phyloP scores from a whole-genome alignment of 805 yeast genomes.

The Myxozyma neotropica region DNA sequence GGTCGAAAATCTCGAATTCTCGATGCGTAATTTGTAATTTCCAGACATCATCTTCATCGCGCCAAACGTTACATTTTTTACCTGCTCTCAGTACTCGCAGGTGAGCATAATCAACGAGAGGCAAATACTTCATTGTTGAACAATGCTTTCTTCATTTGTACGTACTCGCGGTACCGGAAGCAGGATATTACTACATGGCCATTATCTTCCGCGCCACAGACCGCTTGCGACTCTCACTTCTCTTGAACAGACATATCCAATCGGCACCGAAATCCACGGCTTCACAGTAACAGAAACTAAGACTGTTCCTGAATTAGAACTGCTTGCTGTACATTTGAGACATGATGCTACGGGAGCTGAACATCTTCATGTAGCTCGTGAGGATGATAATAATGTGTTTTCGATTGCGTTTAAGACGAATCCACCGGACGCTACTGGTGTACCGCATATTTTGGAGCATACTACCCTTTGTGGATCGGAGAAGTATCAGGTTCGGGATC shows the following conservation, averaged over 20 bases:
- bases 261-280: constrained; percentile 52
- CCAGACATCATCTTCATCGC: too few relatives aligned
- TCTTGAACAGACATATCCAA: constrained; percentile 13
- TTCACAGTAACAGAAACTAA: constrained; percentile 64
- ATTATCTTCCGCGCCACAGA: background rate
- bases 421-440: constrained; percentile 93
- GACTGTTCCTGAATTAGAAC: constrained; percentile 77
- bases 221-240: constrained; percentile 21
- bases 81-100: too few relatives aligned
- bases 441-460: constrained; percentile 95
- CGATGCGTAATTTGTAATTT: too few relatives aligned
- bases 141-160: background rate
- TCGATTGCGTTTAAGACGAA: constrained; percentile 88
- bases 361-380: constrained; percentile 83
- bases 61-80: too few relatives aligned
- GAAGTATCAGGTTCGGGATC: constrained; percentile 92
- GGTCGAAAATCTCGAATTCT: background rate
- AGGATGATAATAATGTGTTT: constrained; percentile 85
- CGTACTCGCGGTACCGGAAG: background rate
- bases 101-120: too few relatives aligned
- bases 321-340: constrained; percentile 72
- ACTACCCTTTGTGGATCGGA: constrained; percentile 93
- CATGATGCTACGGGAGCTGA: constrained; percentile 73
- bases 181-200: background rate
- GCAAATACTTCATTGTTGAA: too few relatives aligned